Evolutionary conservation across 2,329 filamentous ascomycete species (phyloP).

Genomic region (Exophiala calicioides): DNA sequence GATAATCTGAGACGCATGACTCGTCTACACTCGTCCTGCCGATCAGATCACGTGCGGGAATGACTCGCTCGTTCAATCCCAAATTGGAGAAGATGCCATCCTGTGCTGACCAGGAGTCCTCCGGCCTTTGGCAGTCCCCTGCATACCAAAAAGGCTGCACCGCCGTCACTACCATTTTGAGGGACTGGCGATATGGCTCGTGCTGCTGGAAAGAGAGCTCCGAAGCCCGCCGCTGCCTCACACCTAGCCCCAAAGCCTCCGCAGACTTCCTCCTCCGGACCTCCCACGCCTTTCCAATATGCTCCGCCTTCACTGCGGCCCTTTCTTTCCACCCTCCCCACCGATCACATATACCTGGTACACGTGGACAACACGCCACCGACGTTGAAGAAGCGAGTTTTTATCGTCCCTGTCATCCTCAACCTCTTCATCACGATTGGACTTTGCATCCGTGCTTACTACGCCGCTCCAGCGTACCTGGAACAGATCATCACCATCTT

Average conservation of each 20-base stretch:
- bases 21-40: no score
- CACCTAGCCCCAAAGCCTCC: constrained; percentile 2
- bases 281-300: constrained; percentile 28
- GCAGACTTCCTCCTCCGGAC: constrained; percentile 8
- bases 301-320: constrained; percentile 23
- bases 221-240: constrained; percentile 12
- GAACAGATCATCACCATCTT: constrained; percentile 64
- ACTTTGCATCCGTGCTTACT: constrained; percentile 68
- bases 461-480: constrained; percentile 72
- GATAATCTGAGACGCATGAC: not conserved
- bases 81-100: not conserved
- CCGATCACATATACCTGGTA: constrained; percentile 74
- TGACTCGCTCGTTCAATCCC: not conserved
- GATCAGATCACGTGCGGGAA: no score
- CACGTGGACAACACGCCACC: constrained; percentile 74
- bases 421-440: constrained; percentile 68
- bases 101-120: not conserved
- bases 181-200: constrained; percentile 20
- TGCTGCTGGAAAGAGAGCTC: constrained; percentile 16
- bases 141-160: not conserved
- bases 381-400: constrained; percentile 78
- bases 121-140: not conserved
- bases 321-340: constrained; percentile 67
- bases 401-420: constrained; percentile 73
- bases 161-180: not conserved